Base-by-base conservation (phyloP, 257 asterid species). In the Jasminum sambac region DNA sequence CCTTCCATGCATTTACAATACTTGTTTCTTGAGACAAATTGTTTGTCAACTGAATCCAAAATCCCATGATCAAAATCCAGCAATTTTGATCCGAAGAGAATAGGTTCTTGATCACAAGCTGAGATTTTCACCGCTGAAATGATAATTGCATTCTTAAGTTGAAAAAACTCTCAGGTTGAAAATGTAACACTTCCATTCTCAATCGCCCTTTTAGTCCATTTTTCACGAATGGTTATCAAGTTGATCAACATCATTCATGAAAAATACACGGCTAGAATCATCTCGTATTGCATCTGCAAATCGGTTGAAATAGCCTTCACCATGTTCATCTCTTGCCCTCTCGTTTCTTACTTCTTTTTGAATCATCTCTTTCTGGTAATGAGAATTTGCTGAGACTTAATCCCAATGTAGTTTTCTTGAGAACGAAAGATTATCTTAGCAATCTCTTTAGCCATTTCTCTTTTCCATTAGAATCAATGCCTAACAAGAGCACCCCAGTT, bases 191-290 rank as follows among this genome's bases (percentile, higher is more conserved):
- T 76, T 34, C 96, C 95, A 16, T 42, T 81, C 74, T 76, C 74
- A 12, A 86, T 83, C 0, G 83, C 88, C 46, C 81, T 78, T 70
- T 78, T 79, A 50, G 91, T 78, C 11, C 86, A 78, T 63, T 63
- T 82, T 86, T 19, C 71, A 30, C 1, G 87, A 76, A 17, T 66
- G 40, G 59, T 42, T 60, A 17, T 84, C 95, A 24, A 85, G 52
- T 72, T 77, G 79, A 70, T 88, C 96, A 8, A 77, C 73, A 74
- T 88, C 96, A 70, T 91, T 96, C 48, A 94, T 43, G 81, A 73
- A 87, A 50, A 94, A 85, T 19, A 94, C 90, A 5, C 95, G 84
- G 23, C 84, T 84, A 2, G 96, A 89, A 74, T 89, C 89, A 67
- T 83, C 84, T 1, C 80, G 68, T 6, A 91, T 80, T 4, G 86